Percentiles rank a stretch among this genome's conserved stretches.
Evolutionary conservation across 2,329 filamentous ascomycete species (phyloP).

Genomic region (Aspergillus glaucus): DNA sequence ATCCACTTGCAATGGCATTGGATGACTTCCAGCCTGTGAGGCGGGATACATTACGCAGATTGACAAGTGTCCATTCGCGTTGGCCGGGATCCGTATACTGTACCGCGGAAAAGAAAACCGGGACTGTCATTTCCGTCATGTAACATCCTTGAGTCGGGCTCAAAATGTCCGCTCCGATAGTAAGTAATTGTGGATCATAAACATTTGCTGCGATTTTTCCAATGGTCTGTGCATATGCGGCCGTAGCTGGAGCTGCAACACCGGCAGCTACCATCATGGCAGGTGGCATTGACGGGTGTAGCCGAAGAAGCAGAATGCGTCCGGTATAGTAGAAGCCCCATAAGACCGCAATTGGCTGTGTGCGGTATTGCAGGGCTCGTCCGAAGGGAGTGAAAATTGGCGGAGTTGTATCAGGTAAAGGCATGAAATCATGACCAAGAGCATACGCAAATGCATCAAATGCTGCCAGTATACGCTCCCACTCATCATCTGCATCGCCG

Average conservation of each 20-base stretch:
- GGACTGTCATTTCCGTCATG: slow-evolving; percentile 74
- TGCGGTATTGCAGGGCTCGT: slow-evolving; percentile 70
- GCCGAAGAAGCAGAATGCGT: slow-evolving; percentile 71
- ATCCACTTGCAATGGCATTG: slow-evolving; percentile 72
- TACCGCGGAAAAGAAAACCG: slow-evolving; percentile 79
- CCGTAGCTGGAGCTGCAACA: slow-evolving; percentile 67
- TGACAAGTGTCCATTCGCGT: slow-evolving; percentile 68
- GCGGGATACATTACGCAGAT: slow-evolving; percentile 67
- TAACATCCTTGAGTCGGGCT: slow-evolving; percentile 74
- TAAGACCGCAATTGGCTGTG: slow-evolving; percentile 77
- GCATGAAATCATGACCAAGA: slow-evolving; percentile 69
- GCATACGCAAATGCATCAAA: slow-evolving; percentile 45
- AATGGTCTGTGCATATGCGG: slow-evolving; percentile 63
- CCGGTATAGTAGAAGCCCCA: slow-evolving; percentile 86
- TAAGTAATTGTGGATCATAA: slow-evolving; percentile 38
- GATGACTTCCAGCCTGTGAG: slow-evolving; percentile 86
- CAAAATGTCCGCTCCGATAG: slow-evolving; percentile 45
- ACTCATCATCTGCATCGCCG: slow-evolving; percentile 67
- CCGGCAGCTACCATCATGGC: slow-evolving; percentile 82
- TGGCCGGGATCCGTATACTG: slow-evolving; percentile 68
- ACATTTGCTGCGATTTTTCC: slow-evolving; percentile 74
- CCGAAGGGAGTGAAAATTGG: slow-evolving; percentile 71
- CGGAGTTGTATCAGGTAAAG: slow-evolving; percentile 62
- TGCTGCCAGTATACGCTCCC: slow-evolving; percentile 50
- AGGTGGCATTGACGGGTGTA: slow-evolving; percentile 85